A percentile compares a stretch with the other conserved stretches of the same genome.
Conservation (phyloP, 192 early-diverging fungal species). For the Cetraspora pellucida region DNA sequence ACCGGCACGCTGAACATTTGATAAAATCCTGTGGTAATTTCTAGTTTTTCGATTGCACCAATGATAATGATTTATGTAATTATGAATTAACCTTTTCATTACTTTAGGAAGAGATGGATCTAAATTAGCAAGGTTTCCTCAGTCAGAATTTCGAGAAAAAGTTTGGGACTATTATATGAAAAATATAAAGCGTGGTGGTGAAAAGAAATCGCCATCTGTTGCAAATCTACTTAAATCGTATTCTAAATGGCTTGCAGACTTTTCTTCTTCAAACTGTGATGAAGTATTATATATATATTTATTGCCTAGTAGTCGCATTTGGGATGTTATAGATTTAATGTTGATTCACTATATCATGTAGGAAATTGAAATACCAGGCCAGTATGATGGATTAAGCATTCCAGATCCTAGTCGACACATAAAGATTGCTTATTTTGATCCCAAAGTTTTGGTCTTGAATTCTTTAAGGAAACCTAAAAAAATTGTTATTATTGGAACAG, state of each 20-base stretch:
- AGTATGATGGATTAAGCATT: conserved; percentile 61
- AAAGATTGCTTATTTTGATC: conserved; percentile 67
- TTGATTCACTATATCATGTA: conserved; percentile 22
- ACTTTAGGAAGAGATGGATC: conserved; percentile 55
- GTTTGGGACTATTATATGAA: conserved; percentile 49
- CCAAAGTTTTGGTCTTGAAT: conserved; percentile 63
- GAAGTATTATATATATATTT: neutral
- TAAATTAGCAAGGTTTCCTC: conserved; percentile 46
- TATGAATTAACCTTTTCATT: conserved; percentile 29
- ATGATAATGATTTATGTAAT: neutral
- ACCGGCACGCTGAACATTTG: conserved; percentile 41
- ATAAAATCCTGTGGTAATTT: conserved; percentile 47
- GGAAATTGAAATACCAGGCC: conserved; percentile 75
- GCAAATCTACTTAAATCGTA: conserved; percentile 59
- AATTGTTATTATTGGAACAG: conserved; percentile 68
- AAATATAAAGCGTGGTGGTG: conserved; percentile 46
- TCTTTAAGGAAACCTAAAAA: conserved; percentile 76
- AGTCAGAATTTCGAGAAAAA: conserved; percentile 46
- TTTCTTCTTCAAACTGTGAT: neutral
- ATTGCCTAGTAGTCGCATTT: neutral
- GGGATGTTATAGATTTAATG: neutral
- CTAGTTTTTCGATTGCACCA: neutral
- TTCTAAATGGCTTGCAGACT: conserved; percentile 64
- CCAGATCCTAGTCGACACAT: conserved; percentile 58
- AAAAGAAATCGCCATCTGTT: conserved; percentile 38